Evolutionary conservation across 2,329 filamentous ascomycete genomes (phyloP).

Genomic region (Mycosphaerella arachidis): DNA sequence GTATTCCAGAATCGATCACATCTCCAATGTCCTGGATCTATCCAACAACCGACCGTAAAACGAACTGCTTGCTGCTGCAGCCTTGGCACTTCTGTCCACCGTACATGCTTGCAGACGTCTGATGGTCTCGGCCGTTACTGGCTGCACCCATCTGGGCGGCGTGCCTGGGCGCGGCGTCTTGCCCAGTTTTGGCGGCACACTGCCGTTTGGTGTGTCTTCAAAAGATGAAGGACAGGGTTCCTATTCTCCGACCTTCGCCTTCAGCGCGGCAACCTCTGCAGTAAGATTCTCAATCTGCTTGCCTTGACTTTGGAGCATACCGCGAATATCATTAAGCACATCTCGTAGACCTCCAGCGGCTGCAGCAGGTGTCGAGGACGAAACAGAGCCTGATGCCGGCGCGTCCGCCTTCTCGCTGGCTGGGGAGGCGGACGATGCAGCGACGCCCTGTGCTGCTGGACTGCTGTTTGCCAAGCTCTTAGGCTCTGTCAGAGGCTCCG

Average conservation of each 20-base stretch:
- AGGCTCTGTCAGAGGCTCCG: slow-evolving; percentile 14
- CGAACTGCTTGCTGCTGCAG: neutral
- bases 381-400: slow-evolving; percentile 4
- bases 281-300: slow-evolving; percentile 73
- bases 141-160: neutral
- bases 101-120: neutral
- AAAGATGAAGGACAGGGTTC: neutral
- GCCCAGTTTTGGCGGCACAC: neutral
- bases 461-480: slow-evolving; percentile 14
- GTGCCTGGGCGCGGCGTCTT: neutral
- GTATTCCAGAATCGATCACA: neutral
- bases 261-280: slow-evolving; percentile 75
- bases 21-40: neutral
- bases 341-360: slow-evolving; percentile 56
- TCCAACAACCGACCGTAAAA: neutral
- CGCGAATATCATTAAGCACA: slow-evolving; percentile 71
- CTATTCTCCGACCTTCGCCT: slow-evolving; percentile 51
- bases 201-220: neutral
- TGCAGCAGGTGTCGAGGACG: slow-evolving; percentile 23
- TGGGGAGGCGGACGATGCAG: slow-evolving; percentile 18
- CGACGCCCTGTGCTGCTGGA: slow-evolving; percentile 14
- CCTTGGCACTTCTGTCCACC: neutral
- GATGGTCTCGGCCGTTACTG: neutral
- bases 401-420: slow-evolving; percentile 30
- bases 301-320: slow-evolving; percentile 70